These are phyloP conservation scores for Aspergillus chevalieri DNA, from an alignment of 2,329 filamentous ascomycete species.

Conservation along the genomic window DNA sequence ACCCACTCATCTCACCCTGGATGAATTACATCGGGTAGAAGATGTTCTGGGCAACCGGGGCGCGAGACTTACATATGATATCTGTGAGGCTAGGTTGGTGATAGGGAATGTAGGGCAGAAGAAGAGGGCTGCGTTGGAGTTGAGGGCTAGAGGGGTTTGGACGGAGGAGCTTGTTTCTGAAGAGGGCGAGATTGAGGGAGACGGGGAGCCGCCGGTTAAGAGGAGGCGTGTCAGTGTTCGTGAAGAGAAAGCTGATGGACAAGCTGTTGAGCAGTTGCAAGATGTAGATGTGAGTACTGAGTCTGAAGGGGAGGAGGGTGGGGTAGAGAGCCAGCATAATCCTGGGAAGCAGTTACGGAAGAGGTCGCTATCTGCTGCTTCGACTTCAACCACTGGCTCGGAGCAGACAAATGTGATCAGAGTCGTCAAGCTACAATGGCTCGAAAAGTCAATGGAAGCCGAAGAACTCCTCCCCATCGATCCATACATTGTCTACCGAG, in stretches of 20 bases:
- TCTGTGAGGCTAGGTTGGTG: conserved; percentile 65
- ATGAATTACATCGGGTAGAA: conserved; percentile 60
- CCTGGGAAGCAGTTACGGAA: conserved; percentile 6
- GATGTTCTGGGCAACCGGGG: conserved; percentile 51
- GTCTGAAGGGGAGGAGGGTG: conserved; percentile 24
- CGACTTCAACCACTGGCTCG: conserved; percentile 2
- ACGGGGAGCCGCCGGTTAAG: conserved; percentile 19
- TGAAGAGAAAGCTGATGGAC: neutral
- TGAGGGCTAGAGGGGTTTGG: conserved; percentile 60
- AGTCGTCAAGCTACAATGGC: conserved; percentile 51
- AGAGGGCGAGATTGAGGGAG: neutral
- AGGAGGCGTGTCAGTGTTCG: conserved; percentile 15
- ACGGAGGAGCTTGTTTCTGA: conserved; percentile 30
- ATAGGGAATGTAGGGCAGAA: conserved; percentile 66
- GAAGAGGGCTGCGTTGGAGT: conserved; percentile 68
- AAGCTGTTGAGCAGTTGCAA: neutral
- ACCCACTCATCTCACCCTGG: conserved; percentile 58
- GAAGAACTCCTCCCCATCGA: conserved; percentile 41
- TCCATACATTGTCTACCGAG: conserved; percentile 49
- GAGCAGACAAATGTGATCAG: conserved; percentile 31
- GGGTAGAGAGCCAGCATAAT: conserved; percentile 8
- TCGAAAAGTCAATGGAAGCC: conserved; percentile 42
- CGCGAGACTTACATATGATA: conserved; percentile 62
- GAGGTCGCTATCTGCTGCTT: neutral
- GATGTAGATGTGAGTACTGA: conserved; percentile 14